Evolutionary conservation across 73 alveolate species (phyloP), one percentile per base, ranked within the genome.

Genomic region (Paramecium tetraurelia): DNA sequence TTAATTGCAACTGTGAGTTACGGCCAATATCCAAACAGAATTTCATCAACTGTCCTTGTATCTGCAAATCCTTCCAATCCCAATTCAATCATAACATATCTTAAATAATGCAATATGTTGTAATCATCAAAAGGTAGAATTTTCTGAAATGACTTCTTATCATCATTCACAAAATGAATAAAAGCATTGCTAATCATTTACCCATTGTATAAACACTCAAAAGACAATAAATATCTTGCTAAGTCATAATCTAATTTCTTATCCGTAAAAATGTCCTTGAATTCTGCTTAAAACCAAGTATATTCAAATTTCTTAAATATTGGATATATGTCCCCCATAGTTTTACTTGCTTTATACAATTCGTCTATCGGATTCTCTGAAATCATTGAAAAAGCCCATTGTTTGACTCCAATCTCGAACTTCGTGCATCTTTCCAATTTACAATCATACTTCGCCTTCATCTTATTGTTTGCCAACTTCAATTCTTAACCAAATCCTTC

Each of bases 51-150:
- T 43, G 90, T 80, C 18, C 90, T 80, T 43, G 70, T 80, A 43
- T 80, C 90, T 5, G 90, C 90, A n/a, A 80, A 80, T 20, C 90
- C 90, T 20, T 80, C 90, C 10, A 80, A 80, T 11, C 90, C 90
- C 18, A 80, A 20, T 80, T 40, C 70, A 80, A 80, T 21, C 90
- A 80, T 80, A 11, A 80, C 14, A 48, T 80, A 80, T 80, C 90
- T 41, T 24, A 80, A 24, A 35, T 80, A 80, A 35, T 80, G 90
- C 27, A 80, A 43, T 11, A 41, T 22, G 2, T 21, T 12, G 33
- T 40, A 80, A 48, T 46, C 72, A 44, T 40, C 35, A 22, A 80
- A 80, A 14, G 57, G 43, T 27, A 80, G 21, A 11, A 33, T 21
- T 14, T 46, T 44, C n/a, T 80, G 0, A 80, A 44, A 80, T 0